Evolutionary conservation across 1,139 yeast genomes (phyloP).

Genomic region (Candida labiduridarum): DNA sequence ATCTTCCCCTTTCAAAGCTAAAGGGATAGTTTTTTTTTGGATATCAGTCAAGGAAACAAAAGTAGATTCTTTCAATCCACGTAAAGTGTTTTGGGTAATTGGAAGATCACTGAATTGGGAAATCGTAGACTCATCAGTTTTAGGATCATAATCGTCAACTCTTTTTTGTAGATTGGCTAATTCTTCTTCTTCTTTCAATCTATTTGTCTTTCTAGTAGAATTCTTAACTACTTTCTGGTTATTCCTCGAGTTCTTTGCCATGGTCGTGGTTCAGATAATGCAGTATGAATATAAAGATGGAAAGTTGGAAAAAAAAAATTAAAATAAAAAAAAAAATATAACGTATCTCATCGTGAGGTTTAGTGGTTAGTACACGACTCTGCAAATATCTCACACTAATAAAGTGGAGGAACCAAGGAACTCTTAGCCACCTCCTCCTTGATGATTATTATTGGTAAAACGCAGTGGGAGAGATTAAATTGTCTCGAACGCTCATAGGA

Average conservation of each 20-base stretch:
- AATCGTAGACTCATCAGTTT: constrained; percentile 27
- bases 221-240: constrained; percentile 18
- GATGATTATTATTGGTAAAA: too few relatives aligned
- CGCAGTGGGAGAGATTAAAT: too few relatives aligned
- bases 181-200: constrained; percentile 46
- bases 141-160: constrained; percentile 54
- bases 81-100: constrained; percentile 60
- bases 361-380: neutral
- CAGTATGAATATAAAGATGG: neutral
- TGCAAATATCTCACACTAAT: neutral
- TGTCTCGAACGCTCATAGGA: too few relatives aligned
- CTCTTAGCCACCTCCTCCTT: neutral
- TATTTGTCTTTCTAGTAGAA: constrained; percentile 23
- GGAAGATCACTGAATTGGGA: constrained; percentile 72
- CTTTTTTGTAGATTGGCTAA: constrained; percentile 47
- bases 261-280: neutral
- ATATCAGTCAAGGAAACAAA: constrained; percentile 83
- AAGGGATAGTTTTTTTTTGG: constrained; percentile 77
- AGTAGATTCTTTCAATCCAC: constrained; percentile 73
- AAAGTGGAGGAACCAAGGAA: neutral
- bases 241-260: constrained; percentile 16
- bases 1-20: constrained; percentile 79
- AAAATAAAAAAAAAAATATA: constrained; percentile 2
- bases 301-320: neutral
- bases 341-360: constrained; percentile 6